These are phyloP conservation scores for Fusarium avenaceum DNA, from an alignment of 2,329 filamentous ascomycete species.

Conservation along the genomic window DNA sequence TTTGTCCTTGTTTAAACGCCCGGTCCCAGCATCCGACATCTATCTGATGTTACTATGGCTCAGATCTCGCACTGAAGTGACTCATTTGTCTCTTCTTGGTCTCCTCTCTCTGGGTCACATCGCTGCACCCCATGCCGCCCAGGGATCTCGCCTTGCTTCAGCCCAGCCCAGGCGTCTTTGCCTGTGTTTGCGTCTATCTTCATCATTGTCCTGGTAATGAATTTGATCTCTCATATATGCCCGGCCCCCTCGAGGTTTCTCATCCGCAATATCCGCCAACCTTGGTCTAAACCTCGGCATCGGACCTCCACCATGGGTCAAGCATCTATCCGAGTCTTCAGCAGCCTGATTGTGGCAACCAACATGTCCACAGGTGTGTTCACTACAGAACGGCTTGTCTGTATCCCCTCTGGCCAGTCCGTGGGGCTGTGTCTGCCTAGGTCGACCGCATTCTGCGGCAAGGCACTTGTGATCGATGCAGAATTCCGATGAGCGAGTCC, in stretches of 20 bases:
- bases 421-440: constrained; percentile 11
- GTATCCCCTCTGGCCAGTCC: neutral
- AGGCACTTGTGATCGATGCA: constrained; percentile 41
- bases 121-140: constrained; percentile 37
- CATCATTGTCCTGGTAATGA: neutral
- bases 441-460: constrained; percentile 30
- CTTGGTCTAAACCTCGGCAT: constrained; percentile 5
- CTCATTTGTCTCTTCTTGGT: constrained; percentile 13
- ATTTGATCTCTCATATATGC: neutral
- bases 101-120: constrained; percentile 13
- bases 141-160: constrained; percentile 33
- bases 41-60: constrained; percentile 8
- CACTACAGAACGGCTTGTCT: constrained; percentile 35
- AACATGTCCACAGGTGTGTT: constrained; percentile 38
- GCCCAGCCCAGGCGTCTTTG: constrained; percentile 38
- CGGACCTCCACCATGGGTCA: constrained; percentile 27
- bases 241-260: neutral
- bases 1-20: neutral
- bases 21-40: neutral
- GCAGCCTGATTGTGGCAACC: constrained; percentile 36
- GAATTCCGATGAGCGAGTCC: constrained; percentile 32
- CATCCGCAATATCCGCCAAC: constrained; percentile 4
- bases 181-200: neutral
- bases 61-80: constrained; percentile 1
- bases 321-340: constrained; percentile 32